phyloP scores from a whole-genome alignment of 805 yeast genomes.

The Candida sphagnicola region DNA sequence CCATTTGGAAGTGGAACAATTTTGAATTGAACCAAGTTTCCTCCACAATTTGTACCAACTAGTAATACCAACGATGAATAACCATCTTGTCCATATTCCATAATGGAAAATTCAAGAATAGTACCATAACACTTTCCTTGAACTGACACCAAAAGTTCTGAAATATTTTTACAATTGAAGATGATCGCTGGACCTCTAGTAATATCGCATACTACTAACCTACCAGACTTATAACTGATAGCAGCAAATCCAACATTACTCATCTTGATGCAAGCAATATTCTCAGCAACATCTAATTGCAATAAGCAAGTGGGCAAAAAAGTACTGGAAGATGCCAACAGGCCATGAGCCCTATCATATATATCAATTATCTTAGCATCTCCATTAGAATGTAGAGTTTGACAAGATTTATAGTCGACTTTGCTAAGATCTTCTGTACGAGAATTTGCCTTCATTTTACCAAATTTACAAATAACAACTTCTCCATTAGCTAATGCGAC shows the following conservation, averaged over 20 bases:
- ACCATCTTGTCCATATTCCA: constrained; percentile 61
- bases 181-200: constrained; percentile 74
- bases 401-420: constrained; percentile 25
- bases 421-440: constrained; percentile 9
- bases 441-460: constrained; percentile 24
- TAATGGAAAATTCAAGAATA: constrained; percentile 66
- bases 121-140: constrained; percentile 43
- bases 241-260: constrained; percentile 83
- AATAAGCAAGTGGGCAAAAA: constrained; percentile 33
- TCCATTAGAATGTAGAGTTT: constrained; percentile 28
- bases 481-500: constrained; percentile 69
- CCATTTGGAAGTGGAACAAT: constrained; percentile 55
- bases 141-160: constrained; percentile 27
- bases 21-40: constrained; percentile 57
- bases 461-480: constrained; percentile 71
- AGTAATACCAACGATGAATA: constrained; percentile 68
- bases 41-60: constrained; percentile 78
- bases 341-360: constrained; percentile 47
- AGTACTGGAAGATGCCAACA: constrained; percentile 24
- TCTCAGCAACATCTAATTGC: constrained; percentile 31
- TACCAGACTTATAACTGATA: constrained; percentile 74
- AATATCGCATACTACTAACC: constrained; percentile 64
- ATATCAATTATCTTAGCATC: constrained; percentile 46
- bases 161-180: constrained; percentile 31
- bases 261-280: constrained; percentile 58